Conservation (phyloP, 345 rosid species). For the Adansonia digitata region DNA sequence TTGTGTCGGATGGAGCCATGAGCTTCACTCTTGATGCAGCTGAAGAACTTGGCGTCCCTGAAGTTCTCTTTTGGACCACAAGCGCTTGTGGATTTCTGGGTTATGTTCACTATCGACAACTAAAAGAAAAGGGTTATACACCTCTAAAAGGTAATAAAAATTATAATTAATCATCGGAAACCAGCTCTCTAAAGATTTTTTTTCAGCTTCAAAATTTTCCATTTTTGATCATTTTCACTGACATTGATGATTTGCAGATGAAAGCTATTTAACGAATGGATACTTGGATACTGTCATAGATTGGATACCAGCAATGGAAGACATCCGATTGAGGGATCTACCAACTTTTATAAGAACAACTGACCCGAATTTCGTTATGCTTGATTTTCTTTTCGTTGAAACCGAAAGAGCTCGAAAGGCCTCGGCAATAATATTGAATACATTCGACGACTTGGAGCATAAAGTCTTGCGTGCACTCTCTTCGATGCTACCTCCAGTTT, state of each 20-base stretch:
- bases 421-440: constrained; percentile 45
- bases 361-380: constrained; percentile 26
- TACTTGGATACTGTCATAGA: constrained; percentile 37
- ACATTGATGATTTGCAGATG: constrained; percentile 28
- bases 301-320: constrained; percentile 44
- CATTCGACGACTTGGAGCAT: constrained; percentile 41
- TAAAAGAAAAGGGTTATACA: constrained; percentile 27
- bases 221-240: neutral
- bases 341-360: constrained; percentile 44
- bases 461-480: constrained; percentile 27
- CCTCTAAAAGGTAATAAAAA: constrained; percentile 51
- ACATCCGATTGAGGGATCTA: constrained; percentile 37
- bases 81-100: constrained; percentile 40
- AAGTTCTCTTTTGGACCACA: constrained; percentile 42
- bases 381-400: constrained; percentile 3
- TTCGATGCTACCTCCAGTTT: constrained; percentile 35
- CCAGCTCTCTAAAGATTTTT: neutral
- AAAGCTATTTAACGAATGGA: constrained; percentile 41
- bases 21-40: constrained; percentile 39
- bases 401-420: constrained; percentile 31
- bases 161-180: too few species aligned
- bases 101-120: constrained; percentile 19
- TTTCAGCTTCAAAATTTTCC: neutral
- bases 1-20: constrained; percentile 41
- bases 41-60: constrained; percentile 31